phyloP scores from a whole-genome alignment of 2,329 filamentous ascomycete genomes.

The Alternaria dauci region DNA sequence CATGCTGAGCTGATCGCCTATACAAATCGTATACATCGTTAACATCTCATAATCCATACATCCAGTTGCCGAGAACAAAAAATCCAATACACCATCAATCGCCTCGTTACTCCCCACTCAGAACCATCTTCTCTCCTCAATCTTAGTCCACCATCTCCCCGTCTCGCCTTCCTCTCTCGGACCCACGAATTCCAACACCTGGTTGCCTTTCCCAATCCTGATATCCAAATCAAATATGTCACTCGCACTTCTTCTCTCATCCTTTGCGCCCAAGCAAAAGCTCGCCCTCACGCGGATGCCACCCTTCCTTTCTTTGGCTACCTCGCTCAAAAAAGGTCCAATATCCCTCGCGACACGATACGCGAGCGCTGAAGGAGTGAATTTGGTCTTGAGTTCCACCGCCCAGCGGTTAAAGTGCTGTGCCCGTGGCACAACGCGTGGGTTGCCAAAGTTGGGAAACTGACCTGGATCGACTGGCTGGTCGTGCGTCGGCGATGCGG shows the following conservation, averaged over 20 bases:
- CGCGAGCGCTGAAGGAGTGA: conserved; percentile 52
- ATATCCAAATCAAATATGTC: conserved; percentile 59
- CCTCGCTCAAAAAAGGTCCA: conserved; percentile 51
- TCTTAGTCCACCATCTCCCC: conserved; percentile 53
- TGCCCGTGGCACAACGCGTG: conserved; percentile 17
- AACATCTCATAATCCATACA: not conserved
- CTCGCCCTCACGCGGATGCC: conserved; percentile 57
- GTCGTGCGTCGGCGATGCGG: conserved; percentile 31
- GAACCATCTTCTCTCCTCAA: conserved; percentile 57
- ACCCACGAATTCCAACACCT: conserved; percentile 53
- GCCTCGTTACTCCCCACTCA: conserved; percentile 24
- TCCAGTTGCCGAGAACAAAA: not conserved
- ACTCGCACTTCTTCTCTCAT: conserved; percentile 32
- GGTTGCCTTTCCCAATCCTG: conserved; percentile 50
- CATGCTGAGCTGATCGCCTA: not conserved
- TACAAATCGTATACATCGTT: not conserved
- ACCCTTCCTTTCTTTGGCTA: conserved; percentile 51
- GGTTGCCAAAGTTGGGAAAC: conserved; percentile 33
- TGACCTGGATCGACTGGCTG: conserved; percentile 39
- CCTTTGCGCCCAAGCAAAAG: conserved; percentile 53
- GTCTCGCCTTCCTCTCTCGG: conserved; percentile 56
- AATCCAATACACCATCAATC: not conserved
- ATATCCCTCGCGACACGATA: conserved; percentile 52
- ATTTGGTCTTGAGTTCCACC: conserved; percentile 52
- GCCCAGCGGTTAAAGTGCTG: conserved; percentile 53